Evolutionary conservation across 768 basidiomycete species (phyloP), one percentile per base, ranked within the genome.

Genomic region (Amanita thiersii): DNA sequence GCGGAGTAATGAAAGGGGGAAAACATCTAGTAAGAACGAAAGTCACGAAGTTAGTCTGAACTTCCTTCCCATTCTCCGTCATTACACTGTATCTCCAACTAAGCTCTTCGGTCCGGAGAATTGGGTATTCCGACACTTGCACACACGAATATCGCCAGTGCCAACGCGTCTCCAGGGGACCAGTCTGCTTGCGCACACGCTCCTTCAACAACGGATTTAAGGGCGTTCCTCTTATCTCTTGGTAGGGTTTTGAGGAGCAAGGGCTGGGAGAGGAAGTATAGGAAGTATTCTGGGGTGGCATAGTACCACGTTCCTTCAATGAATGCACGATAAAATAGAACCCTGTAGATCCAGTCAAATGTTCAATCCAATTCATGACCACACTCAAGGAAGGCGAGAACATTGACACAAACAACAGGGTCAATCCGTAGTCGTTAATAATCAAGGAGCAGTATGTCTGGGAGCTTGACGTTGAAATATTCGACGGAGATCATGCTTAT

Each of bases 361-460:
- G 73, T 73, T 19, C 50, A 44, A 9, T 59, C 50, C 0, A 77
- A 61, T 35, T 77, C 68, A 5, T 55, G 50, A 0, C 69, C 73
- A 1, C 75, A 67, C 3, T 70, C 69, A 43, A 77, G 77, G 14
- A 77, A 56, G 17, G 58, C 65, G 12, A 75, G 53, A 8, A 66
- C 62, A 40, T 77, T 76, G 28, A 72, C 66, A 47, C 69, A 72
- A 15, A 75, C 74, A 20, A 72, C 60, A 10, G 75, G 73, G 49
- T 77, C 74, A 36, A 72, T 66, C 6, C 75, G 66, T 15, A 69
- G 73, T 14, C 75, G 61, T 17, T 59, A 54, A 37, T 67, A 57
- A 54, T 74, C 72, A 45, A 75, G n/a, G n/a, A n/a, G n/a, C n/a
- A 75, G 50, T 75, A 77, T 2, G 71, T 73, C 73, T 76, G 32